Percentiles rank a stretch among this genome's conserved stretches.
phyloP scores from a whole-genome alignment of 352 stramenopile species.

The Globisporangium yorkense region DNA sequence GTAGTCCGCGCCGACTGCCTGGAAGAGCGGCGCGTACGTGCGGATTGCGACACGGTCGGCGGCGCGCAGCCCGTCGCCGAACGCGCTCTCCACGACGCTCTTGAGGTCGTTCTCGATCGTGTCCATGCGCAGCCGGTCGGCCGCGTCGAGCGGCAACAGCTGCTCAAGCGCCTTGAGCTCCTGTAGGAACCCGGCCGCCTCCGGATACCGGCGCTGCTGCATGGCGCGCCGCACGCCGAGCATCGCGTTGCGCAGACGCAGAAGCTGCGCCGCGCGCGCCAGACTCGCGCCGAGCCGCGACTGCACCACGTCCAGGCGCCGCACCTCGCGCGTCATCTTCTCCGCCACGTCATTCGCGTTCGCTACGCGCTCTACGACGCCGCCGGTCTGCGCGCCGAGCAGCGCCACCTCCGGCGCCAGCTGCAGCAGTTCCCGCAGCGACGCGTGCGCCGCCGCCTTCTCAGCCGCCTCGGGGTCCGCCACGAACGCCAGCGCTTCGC shows the following conservation, averaged over 20 bases:
- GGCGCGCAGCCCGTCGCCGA: slow-evolving; percentile 44
- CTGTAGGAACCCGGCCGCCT: slow-evolving; percentile 68
- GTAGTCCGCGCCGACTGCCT: slow-evolving; percentile 58
- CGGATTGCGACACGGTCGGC: slow-evolving; percentile 43
- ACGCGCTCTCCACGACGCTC: slow-evolving; percentile 61
- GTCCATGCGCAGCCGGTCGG: slow-evolving; percentile 79
- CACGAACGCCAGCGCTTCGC: slow-evolving; percentile 35
- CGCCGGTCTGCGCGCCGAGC: slow-evolving; percentile 68
- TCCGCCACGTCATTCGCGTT: slow-evolving; percentile 87
- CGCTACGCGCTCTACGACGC: slow-evolving; percentile 76
- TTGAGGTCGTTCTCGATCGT: slow-evolving; percentile 84
- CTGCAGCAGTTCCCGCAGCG: slow-evolving; percentile 46
- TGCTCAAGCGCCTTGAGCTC: slow-evolving; percentile 71
- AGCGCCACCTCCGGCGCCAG: slow-evolving; percentile 64
- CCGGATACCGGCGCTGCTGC: slow-evolving; percentile 60
- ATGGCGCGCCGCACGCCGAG: slow-evolving; percentile 67
- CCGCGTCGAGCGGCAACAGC: slow-evolving; percentile 71
- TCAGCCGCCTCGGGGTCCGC: slow-evolving; percentile 29
- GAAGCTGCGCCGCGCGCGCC: slow-evolving; percentile 58
- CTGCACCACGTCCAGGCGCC: slow-evolving; percentile 75
- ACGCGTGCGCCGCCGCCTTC: slow-evolving; percentile 42
- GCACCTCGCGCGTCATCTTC: slow-evolving; percentile 86
- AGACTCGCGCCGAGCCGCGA: slow-evolving; percentile 59
- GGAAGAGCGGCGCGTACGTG: slow-evolving; percentile 72
- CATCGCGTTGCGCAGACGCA: slow-evolving; percentile 78